Percentiles rank a stretch among this genome's conserved stretches.
Conservation (phyloP, 208 protist genomes). For the Trypanosoma avium region DNA sequence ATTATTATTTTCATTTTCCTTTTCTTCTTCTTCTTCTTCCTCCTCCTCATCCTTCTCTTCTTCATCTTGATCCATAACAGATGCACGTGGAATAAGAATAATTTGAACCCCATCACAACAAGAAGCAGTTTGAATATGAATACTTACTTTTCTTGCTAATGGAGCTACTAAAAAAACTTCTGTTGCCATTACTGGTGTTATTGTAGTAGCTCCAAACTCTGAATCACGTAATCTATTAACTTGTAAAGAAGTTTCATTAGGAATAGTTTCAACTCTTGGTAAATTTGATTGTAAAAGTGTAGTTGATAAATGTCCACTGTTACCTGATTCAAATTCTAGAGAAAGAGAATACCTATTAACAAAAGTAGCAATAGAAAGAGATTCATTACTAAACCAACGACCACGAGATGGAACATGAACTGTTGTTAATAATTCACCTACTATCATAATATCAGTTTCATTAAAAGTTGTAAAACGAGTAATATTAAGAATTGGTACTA, state of each 20-base stretch:
- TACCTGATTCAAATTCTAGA: background rate
- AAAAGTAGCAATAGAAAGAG: conserved; percentile 26
- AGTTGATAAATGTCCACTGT: background rate
- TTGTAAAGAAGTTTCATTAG: too few species aligned
- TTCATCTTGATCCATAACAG: background rate
- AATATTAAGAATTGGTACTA: conserved; percentile 35
- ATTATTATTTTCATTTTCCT: conserved; percentile 4
- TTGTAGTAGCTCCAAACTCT: background rate
- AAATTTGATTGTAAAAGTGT: background rate
- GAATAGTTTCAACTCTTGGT: too few species aligned
- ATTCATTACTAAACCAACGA: conserved; percentile 1
- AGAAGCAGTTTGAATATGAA: conserved; percentile 10
- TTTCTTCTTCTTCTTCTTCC: background rate
- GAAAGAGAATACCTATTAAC: conserved; percentile 22
- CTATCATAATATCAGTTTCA: conserved; percentile 12
- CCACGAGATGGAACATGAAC: conserved; percentile 13
- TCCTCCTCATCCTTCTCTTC: background rate
- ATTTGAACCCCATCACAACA: conserved; percentile 24
- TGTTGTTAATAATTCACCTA: conserved; percentile 21
- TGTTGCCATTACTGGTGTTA: conserved; percentile 14
- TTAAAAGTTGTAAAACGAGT: conserved; percentile 24
- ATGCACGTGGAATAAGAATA: conserved; percentile 14
- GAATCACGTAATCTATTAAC: background rate
- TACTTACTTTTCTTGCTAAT: conserved; percentile 17
- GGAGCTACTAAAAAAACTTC: conserved; percentile 26